Conservation (phyloP, 768 basidiomycete species). For the Strobilomyces echinocephalus region DNA sequence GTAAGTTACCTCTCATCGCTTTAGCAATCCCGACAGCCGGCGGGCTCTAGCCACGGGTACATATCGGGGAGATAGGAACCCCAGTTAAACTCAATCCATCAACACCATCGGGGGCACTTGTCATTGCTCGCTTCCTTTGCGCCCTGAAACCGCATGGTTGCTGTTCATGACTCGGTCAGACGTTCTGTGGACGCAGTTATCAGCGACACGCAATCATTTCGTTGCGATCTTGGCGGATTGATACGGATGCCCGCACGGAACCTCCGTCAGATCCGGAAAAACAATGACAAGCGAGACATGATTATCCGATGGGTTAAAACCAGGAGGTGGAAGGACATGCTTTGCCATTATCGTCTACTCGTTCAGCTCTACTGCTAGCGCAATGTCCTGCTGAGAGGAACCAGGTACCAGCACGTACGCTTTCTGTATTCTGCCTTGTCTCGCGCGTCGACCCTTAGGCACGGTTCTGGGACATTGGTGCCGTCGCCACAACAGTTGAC, state of each 20-base stretch:
- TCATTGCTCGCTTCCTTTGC: background rate
- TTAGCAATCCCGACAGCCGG: no score
- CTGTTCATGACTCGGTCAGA: background rate
- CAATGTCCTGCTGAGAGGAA: background rate
- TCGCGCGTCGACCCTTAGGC: background rate
- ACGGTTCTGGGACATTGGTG: background rate
- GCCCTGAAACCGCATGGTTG: background rate
- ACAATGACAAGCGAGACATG: no score
- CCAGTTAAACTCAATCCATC: slow-evolving; percentile 1
- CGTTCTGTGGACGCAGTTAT: background rate
- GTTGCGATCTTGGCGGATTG: no score
- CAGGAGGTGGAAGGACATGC: no score
- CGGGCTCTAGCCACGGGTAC: no score
- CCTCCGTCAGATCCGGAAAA: no score
- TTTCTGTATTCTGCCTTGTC: background rate
- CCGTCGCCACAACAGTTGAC: background rate
- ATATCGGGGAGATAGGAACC: slow-evolving; percentile 1
- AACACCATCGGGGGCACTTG: slow-evolving; percentile 1
- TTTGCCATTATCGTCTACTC: no score
- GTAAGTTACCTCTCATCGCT: no score
- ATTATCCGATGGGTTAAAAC: background rate
- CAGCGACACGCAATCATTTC: background rate
- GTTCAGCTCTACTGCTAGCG: background rate
- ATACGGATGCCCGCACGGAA: no score
- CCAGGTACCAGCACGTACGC: background rate